These are phyloP conservation scores for Cercospora sp. DNA, from an alignment of 2,329 filamentous ascomycete genomes.

Conservation along the genomic window DNA sequence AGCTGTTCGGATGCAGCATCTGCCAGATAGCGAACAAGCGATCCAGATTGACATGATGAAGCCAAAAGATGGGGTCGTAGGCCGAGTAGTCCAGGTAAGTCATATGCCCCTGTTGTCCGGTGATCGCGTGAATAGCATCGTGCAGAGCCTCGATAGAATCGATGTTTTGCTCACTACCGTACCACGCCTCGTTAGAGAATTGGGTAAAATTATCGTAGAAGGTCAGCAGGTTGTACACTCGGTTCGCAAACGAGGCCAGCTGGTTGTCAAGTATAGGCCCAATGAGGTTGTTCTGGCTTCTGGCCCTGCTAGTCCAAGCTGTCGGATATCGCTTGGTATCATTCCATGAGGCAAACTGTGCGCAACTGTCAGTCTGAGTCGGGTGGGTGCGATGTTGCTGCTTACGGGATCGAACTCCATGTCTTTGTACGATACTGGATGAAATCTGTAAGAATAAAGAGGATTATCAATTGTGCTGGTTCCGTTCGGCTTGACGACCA, in stretches of 20 bases:
- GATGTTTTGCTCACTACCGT: constrained; percentile 47
- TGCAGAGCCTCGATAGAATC: constrained; percentile 60
- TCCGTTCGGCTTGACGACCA: constrained; percentile 39
- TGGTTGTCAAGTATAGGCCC: constrained; percentile 53
- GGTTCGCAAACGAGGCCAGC: constrained; percentile 57
- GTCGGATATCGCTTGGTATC: constrained; percentile 61
- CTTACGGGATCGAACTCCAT: constrained; percentile 60
- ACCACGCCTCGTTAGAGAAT: constrained; percentile 69
- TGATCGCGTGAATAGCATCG: constrained; percentile 53
- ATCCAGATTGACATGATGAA: constrained; percentile 75
- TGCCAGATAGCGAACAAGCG: constrained; percentile 78
- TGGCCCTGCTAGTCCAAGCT: constrained; percentile 44
- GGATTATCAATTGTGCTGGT: constrained; percentile 38
- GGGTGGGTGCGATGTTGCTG: no score
- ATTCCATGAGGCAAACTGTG: constrained; percentile 62
- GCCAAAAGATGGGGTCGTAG: constrained; percentile 77
- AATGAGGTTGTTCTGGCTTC: constrained; percentile 62
- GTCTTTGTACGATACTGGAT: constrained; percentile 58
- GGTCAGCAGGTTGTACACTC: constrained; percentile 67
- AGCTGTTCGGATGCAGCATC: constrained; percentile 65
- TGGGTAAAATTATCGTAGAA: constrained; percentile 66
- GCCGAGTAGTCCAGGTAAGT: constrained; percentile 68
- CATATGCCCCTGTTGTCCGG: constrained; percentile 66
- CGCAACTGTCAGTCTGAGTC: no score
- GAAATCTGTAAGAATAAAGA: constrained; percentile 40